Conservation (phyloP, 495 filamentous ascomycete genomes). For the Xylaria bambusicola region DNA sequence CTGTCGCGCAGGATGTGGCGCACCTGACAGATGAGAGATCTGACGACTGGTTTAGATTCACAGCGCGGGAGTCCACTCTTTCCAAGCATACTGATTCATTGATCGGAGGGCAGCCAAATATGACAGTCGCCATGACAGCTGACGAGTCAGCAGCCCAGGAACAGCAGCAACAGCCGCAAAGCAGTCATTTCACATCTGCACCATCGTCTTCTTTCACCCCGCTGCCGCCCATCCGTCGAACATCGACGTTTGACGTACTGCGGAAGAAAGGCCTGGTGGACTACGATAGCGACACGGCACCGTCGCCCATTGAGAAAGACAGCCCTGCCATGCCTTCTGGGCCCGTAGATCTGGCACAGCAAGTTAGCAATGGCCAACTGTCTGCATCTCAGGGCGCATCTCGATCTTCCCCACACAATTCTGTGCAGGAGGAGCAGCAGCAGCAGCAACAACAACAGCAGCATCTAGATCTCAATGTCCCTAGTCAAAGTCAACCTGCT, state of each 20-base stretch:
- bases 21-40: constrained; percentile 30
- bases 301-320: constrained; percentile 32
- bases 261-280: constrained; percentile 26
- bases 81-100: constrained; percentile 15
- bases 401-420: constrained; percentile 23
- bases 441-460: constrained; percentile 20
- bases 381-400: constrained; percentile 9
- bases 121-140: constrained; percentile 38
- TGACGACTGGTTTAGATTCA: constrained; percentile 40
- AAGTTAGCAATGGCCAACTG: constrained; percentile 27
- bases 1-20: constrained; percentile 26
- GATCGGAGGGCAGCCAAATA: constrained; percentile 18
- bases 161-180: constrained; percentile 5
- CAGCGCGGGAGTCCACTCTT: constrained; percentile 23
- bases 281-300: constrained; percentile 26
- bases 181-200: constrained; percentile 17
- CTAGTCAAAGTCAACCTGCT: constrained; percentile 6
- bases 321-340: constrained; percentile 22
- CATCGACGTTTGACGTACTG: constrained; percentile 51
- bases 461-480: not conserved
- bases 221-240: constrained; percentile 54
- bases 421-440: constrained; percentile 19
- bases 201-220: constrained; percentile 43
- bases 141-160: constrained; percentile 34
- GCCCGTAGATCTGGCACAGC: constrained; percentile 21